Percentiles rank a stretch among this genome's conserved stretches.
phyloP scores from a whole-genome alignment of 495 filamentous ascomycete genomes.

The Cryomyces minteri region DNA sequence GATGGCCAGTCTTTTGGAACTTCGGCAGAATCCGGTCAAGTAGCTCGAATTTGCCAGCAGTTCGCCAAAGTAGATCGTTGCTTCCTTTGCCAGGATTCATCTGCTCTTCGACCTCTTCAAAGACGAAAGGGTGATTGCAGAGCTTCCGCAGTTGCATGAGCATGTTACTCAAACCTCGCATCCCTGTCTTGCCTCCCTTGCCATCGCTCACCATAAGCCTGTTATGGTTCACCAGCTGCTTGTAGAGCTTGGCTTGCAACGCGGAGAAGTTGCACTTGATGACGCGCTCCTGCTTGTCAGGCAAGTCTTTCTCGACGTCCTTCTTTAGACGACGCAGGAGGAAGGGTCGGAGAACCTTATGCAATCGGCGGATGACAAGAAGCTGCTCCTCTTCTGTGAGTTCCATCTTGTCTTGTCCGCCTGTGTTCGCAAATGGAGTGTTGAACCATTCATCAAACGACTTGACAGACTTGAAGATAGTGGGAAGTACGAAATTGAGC shows the following conservation, averaged over 20 bases:
- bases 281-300: conserved; percentile 96
- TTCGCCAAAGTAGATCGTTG: conserved; percentile 91
- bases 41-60: conserved; percentile 91
- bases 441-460: conserved; percentile 99
- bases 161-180: conserved; percentile 97
- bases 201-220: conserved; percentile 85
- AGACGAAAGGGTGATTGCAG: conserved; percentile 98
- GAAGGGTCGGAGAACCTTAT: conserved; percentile 96
- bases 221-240: conserved; percentile 89
- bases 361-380: conserved; percentile 92
- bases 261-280: conserved; percentile 98
- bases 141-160: conserved; percentile 98
- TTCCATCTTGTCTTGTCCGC: conserved; percentile 95
- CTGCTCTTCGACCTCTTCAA: conserved; percentile 91
- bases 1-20: conserved; percentile 73
- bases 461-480: conserved; percentile 98
- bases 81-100: conserved; percentile 78
- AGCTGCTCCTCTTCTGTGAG: conserved; percentile 98
- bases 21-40: conserved; percentile 86
- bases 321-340: conserved; percentile 95
- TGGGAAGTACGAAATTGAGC: conserved; percentile 94
- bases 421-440: conserved; percentile 96
- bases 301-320: conserved; percentile 96
- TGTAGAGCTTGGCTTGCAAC: conserved; percentile 81
- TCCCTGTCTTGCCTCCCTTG: conserved; percentile 87